Conservation (phyloP, 2,329 filamentous ascomycete genomes). For the Diaporthe aspalathi region DNA sequence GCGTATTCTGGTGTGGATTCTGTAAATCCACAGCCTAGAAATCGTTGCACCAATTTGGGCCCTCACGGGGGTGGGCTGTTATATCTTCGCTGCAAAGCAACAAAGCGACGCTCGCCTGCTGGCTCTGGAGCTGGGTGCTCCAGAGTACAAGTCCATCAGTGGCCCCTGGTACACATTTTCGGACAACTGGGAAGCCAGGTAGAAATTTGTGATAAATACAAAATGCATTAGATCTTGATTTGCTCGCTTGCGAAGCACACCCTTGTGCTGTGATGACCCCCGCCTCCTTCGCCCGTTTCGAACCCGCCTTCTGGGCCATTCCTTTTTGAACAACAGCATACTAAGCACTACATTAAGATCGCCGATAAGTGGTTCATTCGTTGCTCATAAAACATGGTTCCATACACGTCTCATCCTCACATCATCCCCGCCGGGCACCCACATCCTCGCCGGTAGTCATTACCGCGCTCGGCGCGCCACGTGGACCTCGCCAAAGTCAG, state of each 20-base stretch:
- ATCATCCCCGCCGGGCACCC: no score
- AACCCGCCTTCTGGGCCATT: background rate
- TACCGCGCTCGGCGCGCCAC: background rate
- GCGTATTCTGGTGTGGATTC: no score
- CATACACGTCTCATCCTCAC: background rate
- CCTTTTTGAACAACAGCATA: background rate
- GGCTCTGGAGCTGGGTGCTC: no score
- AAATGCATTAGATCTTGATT: background rate
- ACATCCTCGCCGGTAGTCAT: background rate
- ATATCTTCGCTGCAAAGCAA: background rate
- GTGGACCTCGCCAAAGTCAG: background rate
- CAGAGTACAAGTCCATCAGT: background rate
- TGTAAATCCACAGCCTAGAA: no score
- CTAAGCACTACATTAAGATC: conserved; percentile 7
- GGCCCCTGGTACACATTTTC: background rate
- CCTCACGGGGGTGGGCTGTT: no score
- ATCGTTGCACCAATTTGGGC: no score
- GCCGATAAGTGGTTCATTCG: background rate
- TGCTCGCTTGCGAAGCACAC: background rate
- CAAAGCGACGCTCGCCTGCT: no score
- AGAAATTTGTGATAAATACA: background rate
- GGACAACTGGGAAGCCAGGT: background rate
- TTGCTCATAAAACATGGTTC: conserved; percentile 18
- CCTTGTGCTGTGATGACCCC: background rate
- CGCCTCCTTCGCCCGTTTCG: background rate